Evolutionary conservation across 352 stramenopile species (phyloP).

Genomic region (Aphanomyces euteiches): DNA sequence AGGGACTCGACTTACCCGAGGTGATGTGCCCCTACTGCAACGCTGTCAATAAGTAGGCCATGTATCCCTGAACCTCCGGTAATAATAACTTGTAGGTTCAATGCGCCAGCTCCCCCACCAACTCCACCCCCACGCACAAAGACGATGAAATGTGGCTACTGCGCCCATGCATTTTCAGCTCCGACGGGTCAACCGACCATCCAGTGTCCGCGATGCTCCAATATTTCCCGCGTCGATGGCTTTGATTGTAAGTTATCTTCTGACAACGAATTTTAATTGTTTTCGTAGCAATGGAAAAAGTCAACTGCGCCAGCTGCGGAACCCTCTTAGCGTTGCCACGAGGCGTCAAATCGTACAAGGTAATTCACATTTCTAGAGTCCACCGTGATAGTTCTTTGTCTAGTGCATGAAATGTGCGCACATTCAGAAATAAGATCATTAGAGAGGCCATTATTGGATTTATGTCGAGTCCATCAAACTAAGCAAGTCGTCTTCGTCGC

Average conservation of each 20-base stretch:
- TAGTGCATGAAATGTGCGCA: conserved; percentile 29
- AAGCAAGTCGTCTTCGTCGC: conserved; percentile 69
- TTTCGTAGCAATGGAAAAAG: conserved; percentile 22
- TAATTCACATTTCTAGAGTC: not conserved
- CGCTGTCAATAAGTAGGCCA: conserved; percentile 19
- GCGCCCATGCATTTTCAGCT: conserved; percentile 77
- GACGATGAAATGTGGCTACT: conserved; percentile 71
- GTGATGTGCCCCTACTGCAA: conserved; percentile 27
- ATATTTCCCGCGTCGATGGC: conserved; percentile 44
- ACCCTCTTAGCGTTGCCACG: conserved; percentile 75
- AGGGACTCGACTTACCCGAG: conserved; percentile 16
- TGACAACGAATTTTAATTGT: conserved; percentile 4
- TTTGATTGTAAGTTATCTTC: conserved; percentile 14
- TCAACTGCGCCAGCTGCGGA: conserved; percentile 76
- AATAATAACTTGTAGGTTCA: not conserved
- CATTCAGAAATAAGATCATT: conserved; percentile 1
- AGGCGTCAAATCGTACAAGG: conserved; percentile 80
- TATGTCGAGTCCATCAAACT: conserved; percentile 80
- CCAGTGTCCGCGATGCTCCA: conserved; percentile 76
- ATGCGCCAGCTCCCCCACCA: not conserved
- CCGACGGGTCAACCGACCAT: conserved; percentile 72
- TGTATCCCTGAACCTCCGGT: not conserved
- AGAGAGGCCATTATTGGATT: conserved; percentile 7
- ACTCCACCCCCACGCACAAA: not conserved
- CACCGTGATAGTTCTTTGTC: not conserved